Conservation (phyloP, 805 yeast genomes). For the Hanseniaspora singularis region DNA sequence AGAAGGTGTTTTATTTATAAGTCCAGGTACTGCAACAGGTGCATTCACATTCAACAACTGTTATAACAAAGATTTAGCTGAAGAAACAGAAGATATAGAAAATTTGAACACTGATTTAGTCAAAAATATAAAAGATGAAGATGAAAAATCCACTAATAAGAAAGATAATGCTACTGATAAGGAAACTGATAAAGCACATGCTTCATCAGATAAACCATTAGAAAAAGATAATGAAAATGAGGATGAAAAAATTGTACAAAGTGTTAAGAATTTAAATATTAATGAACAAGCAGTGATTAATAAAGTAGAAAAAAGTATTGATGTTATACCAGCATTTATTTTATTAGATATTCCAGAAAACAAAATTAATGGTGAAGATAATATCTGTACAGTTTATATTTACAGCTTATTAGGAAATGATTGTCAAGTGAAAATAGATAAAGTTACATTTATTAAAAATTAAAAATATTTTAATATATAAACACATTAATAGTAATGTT, state of each 20-base stretch:
- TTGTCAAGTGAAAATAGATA: slow-evolving; percentile 83
- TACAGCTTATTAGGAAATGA: slow-evolving; percentile 53
- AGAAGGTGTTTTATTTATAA: slow-evolving; percentile 87
- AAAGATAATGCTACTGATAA: slow-evolving; percentile 16
- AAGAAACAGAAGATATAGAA: slow-evolving; percentile 25
- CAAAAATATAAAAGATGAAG: slow-evolving; percentile 15
- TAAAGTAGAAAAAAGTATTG: slow-evolving; percentile 6
- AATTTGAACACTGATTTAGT: slow-evolving; percentile 21
- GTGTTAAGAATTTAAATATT: not conserved
- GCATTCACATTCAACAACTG: slow-evolving; percentile 49
- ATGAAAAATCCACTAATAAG: slow-evolving; percentile 16
- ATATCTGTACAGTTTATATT: slow-evolving; percentile 67
- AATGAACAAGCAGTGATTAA: slow-evolving; percentile 9
- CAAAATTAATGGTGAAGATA: slow-evolving; percentile 32
- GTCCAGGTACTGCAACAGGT: slow-evolving; percentile 95
- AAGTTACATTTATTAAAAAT: slow-evolving; percentile 54
- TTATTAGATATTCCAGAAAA: slow-evolving; percentile 18
- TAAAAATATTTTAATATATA: slow-evolving; percentile 16
- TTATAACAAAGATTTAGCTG: slow-evolving; percentile 31
- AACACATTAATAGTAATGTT: not conserved
- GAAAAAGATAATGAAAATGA: not conserved
- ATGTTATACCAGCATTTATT: slow-evolving; percentile 4
- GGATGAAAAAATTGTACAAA: not conserved
- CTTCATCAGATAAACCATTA: slow-evolving; percentile 15
- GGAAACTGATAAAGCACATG: slow-evolving; percentile 18